These are phyloP conservation scores for Lenzites betulinus DNA, from an alignment of 768 basidiomycete genomes.

Conservation along the genomic window DNA sequence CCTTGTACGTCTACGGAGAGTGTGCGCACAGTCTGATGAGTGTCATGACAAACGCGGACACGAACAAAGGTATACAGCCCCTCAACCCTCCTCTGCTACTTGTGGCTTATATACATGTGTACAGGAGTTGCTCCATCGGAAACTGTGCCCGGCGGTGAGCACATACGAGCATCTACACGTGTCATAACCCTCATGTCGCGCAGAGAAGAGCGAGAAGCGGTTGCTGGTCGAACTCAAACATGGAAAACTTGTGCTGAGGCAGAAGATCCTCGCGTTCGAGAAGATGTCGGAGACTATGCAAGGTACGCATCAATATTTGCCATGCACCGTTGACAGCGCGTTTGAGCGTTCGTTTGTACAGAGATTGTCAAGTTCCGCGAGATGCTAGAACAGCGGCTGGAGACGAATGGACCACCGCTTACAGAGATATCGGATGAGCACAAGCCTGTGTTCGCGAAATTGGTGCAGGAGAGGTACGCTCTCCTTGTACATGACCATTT, in stretches of 20 bases:
- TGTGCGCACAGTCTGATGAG: conserved; percentile 22
- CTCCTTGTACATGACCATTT: neutral
- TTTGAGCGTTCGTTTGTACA: conserved; percentile 29
- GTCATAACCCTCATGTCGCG: neutral
- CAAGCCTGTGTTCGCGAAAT: conserved; percentile 74
- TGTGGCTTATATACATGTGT: neutral
- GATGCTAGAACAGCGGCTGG: conserved; percentile 61
- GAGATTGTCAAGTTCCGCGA: conserved; percentile 79
- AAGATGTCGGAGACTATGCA: conserved; percentile 82
- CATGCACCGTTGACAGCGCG: neutral
- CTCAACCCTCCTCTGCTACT: neutral
- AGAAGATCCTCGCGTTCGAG: conserved; percentile 73
- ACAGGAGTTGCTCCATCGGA: neutral
- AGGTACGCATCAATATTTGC: conserved; percentile 47
- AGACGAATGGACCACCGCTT: conserved; percentile 52
- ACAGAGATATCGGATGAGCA: conserved; percentile 65
- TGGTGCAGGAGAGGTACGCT: conserved; percentile 82
- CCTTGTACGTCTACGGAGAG: neutral
- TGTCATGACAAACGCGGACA: conserved; percentile 41
- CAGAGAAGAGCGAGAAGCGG: conserved; percentile 44
- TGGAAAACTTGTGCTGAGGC: conserved; percentile 74
- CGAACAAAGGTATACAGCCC: conserved; percentile 39
- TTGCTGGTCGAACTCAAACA: conserved; percentile 68
- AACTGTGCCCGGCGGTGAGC: conserved; percentile 11
- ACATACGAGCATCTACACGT: conserved; percentile 1